Evolutionary conservation across 2,329 filamentous ascomycete species (phyloP).

Genomic region (Fusarium fracticaudum): DNA sequence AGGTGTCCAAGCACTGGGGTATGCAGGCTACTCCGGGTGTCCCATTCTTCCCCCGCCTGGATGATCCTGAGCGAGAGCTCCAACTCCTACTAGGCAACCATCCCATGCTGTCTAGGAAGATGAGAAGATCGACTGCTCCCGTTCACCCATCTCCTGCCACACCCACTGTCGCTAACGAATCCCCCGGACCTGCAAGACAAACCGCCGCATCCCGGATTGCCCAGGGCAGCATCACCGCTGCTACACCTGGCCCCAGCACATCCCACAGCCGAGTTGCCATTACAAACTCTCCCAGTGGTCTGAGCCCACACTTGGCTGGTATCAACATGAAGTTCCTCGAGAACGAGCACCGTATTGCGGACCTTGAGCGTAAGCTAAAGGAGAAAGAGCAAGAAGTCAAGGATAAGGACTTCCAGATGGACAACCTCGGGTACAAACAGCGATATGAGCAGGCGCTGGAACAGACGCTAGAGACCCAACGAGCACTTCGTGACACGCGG

Average conservation of each 20-base stretch:
- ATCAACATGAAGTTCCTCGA: neutral
- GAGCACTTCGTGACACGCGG: neutral
- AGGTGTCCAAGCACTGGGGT: neutral
- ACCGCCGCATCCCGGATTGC: no score
- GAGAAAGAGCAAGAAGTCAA: neutral
- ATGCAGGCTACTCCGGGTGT: neutral
- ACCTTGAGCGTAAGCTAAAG: neutral
- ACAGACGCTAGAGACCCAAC: neutral
- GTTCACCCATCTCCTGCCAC: neutral
- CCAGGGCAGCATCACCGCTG: neutral
- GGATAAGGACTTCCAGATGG: neutral
- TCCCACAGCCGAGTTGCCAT: neutral
- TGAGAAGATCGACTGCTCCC: neutral
- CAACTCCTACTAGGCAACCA: neutral
- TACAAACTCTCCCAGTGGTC: no score
- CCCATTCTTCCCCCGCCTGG: neutral
- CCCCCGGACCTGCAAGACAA: neutral
- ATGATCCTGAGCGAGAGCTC: neutral
- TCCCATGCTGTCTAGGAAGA: neutral
- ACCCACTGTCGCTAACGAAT: neutral
- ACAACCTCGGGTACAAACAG: neutral
- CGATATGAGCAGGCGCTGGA: neutral
- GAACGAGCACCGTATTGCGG: neutral
- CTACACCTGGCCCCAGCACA: neutral
- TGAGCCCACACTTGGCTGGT: rapidly evolving